Percentiles rank a stretch among this genome's conserved stretches.
Evolutionary conservation across 805 yeast genomes (phyloP).

Genomic region (Starmerella tilneyi): DNA sequence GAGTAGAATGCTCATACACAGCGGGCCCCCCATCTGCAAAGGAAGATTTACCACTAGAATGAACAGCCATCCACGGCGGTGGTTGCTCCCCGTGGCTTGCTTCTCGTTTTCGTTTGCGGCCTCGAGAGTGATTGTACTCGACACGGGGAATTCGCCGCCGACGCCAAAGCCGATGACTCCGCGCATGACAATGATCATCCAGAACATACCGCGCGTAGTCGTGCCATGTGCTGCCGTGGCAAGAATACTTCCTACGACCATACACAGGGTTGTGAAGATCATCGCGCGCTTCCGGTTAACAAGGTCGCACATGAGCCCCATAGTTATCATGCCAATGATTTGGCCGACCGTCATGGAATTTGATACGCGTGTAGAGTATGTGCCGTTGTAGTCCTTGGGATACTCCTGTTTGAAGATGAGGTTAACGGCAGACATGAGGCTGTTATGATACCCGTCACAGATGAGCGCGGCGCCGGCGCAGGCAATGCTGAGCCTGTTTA

Average conservation of each 20-base stretch:
- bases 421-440: constrained; percentile 60
- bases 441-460: constrained; percentile 70
- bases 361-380: constrained; percentile 52
- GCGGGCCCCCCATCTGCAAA: constrained; percentile 67
- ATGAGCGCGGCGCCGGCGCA: constrained; percentile 68
- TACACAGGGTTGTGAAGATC: constrained; percentile 48
- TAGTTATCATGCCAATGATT: constrained; percentile 53
- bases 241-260: constrained; percentile 52
- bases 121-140: constrained; percentile 58
- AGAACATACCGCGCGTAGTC: constrained; percentile 51
- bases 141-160: constrained; percentile 68
- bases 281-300: constrained; percentile 58
- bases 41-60: constrained; percentile 64
- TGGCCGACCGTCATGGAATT: constrained; percentile 61
- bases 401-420: constrained; percentile 43
- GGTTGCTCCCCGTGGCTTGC: constrained; percentile 26
- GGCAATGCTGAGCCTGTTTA: constrained; percentile 17
- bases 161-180: constrained; percentile 72
- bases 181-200: constrained; percentile 63
- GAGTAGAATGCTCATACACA: constrained; percentile 57
- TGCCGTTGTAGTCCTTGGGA: constrained; percentile 37
- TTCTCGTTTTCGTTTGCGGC: constrained; percentile 43
- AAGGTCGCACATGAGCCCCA: constrained; percentile 56
- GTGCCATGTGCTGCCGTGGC: constrained; percentile 64
- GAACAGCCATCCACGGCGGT: constrained; percentile 51